Base-by-base conservation (phyloP, 345 rosid genomes). In the Linum trigynum region DNA sequence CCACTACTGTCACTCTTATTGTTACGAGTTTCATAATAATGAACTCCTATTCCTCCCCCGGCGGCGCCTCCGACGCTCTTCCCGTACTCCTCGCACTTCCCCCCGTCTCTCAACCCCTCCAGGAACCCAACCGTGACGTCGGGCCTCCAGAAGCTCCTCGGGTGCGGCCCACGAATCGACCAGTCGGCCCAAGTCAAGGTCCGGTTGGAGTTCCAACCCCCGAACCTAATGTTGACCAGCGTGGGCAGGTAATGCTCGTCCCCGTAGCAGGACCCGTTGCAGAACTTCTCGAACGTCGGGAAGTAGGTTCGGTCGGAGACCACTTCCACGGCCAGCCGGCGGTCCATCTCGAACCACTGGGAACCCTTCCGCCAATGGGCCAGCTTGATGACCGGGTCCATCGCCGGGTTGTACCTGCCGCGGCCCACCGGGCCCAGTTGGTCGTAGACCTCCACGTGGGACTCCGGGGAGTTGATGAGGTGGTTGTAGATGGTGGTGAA, bases 191-290 rank as follows among this genome's bases (percentile, higher is more conserved):
- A 56, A 8, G 59, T 56, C 17, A 56, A 56, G 2, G 59, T 56
- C 17, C 59, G 6, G 17, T 56, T 56, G 7, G 59, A 56, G 5
- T 56, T 56, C 5, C 59, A 8, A 2, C 15, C 35, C 17, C 59
- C 16, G 9, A 16, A n/a, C 5, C 17, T 56, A n/a, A 56, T 56
- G 59, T 56, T 56, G 7, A 56, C 16, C 6, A 56, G 2, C 17
- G 59, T 56, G 16, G 59, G 59, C 35, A 56, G 7, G 23, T 56
- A 56, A 56, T 56, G 59, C 59, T 56, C 59, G 17, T 56, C 59
- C 32, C 59, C 35, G 23, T 56, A 56, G 17, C 59, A 56, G 7
- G 59, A 5, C 5, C 59, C 59, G 7, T 32, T 4, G 59, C 59
- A 56, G 17, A 15, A 56, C 23, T 56, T 56, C 15, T 56, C n/a